A percentile compares a stretch with the other conserved stretches of the same genome.
phyloP scores from a whole-genome alignment of 2,329 filamentous ascomycete genomes.

The Xylariaceae sp. region DNA sequence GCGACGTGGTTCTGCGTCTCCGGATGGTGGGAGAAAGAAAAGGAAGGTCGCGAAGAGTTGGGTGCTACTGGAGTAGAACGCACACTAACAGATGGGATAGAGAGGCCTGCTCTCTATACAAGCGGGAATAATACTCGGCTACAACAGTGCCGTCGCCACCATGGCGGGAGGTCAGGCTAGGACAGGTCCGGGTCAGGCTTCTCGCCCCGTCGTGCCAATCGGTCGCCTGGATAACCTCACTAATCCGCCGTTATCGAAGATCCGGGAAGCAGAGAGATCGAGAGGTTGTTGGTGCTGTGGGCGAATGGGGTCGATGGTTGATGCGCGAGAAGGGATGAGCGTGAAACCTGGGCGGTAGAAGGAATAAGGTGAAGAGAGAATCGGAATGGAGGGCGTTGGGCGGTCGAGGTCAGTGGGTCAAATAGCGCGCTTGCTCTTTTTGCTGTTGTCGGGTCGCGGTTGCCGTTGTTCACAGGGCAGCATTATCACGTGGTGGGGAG shows the following conservation, averaged over 20 bases:
- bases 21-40: not conserved
- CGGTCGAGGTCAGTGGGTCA: not conserved
- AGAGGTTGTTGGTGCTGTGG: not conserved
- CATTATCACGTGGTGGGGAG: not conserved
- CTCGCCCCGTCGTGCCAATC: not conserved
- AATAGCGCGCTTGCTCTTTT: not conserved
- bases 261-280: not conserved
- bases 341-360: not conserved
- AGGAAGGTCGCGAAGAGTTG: not conserved
- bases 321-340: not conserved
- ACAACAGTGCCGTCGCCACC: conserved; percentile 4
- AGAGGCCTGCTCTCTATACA: not conserved
- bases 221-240: not conserved
- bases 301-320: not conserved
- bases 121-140: not conserved
- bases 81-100: not conserved
- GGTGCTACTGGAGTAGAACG: not conserved
- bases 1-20: not conserved
- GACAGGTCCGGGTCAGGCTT: not conserved
- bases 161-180: conserved; percentile 5
- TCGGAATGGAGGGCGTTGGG: not conserved
- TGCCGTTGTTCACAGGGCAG: not conserved
- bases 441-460: not conserved
- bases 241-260: not conserved
- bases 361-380: not conserved